phyloP scores from a whole-genome alignment of 208 protist species.

The Kentomonas sorsogonicus region DNA sequence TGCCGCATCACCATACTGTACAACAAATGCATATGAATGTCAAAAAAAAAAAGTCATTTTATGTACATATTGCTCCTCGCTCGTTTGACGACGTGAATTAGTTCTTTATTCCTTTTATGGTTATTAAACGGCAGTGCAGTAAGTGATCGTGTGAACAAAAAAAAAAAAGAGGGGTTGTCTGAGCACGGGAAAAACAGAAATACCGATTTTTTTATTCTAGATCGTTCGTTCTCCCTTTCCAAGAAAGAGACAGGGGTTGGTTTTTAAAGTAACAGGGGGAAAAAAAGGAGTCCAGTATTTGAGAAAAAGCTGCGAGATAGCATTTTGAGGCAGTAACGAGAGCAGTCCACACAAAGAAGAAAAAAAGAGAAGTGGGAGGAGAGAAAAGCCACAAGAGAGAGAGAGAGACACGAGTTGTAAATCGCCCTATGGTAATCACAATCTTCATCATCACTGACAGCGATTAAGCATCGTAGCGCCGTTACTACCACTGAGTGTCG shows the following conservation, averaged over 20 bases:
- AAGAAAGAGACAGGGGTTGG: neutral
- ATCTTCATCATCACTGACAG: constrained; percentile 24
- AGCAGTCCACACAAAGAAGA: neutral
- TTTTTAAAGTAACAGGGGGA: neutral
- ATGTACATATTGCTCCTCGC: too few relatives aligned
- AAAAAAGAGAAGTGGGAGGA: too few relatives aligned
- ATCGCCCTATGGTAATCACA: neutral
- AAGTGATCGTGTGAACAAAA: neutral
- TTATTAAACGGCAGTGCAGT: neutral
- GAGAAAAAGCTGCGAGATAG: neutral
- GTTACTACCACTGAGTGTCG: neutral
- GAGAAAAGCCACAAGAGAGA: too few relatives aligned
- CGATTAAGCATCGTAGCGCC: constrained; percentile 17
- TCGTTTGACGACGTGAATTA: neutral
- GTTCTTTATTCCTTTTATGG: neutral
- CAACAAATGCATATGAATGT: neutral
- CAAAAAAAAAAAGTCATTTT: neutral
- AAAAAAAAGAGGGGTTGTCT: neutral
- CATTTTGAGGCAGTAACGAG: neutral
- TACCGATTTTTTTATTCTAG: neutral
- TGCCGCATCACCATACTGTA: neutral
- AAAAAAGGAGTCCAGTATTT: constrained; percentile 11
- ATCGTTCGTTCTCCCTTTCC: neutral
- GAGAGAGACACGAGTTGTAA: too few relatives aligned
- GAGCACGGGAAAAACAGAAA: neutral